Percentiles rank a stretch among this genome's conserved stretches.
Evolutionary conservation across 805 yeast genomes (phyloP).

Genomic region (Vanderwaltozyma verrucispora): DNA sequence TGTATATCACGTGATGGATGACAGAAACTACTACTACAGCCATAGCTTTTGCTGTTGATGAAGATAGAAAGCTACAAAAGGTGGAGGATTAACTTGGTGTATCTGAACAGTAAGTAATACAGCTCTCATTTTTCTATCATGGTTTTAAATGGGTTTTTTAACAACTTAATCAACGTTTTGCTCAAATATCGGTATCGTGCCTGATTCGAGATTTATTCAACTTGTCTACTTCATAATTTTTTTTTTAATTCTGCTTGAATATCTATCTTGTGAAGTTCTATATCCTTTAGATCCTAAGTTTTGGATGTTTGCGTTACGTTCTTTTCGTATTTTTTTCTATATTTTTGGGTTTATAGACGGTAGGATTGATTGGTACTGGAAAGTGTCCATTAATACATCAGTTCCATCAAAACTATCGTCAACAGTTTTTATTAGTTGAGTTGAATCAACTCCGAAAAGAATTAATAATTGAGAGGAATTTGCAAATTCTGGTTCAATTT

Average conservation of each 20-base stretch:
- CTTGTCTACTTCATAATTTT: not conserved
- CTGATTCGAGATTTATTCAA: too few species aligned
- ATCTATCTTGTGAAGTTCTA: not conserved
- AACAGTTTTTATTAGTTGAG: conserved; percentile 37
- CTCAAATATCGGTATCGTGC: too few species aligned
- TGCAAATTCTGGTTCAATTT: conserved; percentile 8
- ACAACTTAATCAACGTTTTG: too few species aligned
- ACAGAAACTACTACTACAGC: too few species aligned
- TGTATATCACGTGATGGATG: too few species aligned
- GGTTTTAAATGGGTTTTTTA: too few species aligned
- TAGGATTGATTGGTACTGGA: not conserved
- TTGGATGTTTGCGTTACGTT: not conserved
- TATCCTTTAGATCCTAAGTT: not conserved
- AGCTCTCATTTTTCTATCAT: too few species aligned
- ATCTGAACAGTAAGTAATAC: too few species aligned
- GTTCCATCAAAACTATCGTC: conserved; percentile 21
- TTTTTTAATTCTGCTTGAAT: not conserved
- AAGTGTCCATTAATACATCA: not conserved
- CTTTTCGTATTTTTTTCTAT: not conserved
- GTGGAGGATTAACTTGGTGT: too few species aligned
- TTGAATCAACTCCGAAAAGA: conserved; percentile 43
- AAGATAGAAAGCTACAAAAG: too few species aligned
- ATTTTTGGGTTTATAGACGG: not conserved
- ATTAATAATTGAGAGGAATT: conserved; percentile 26
- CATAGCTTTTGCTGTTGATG: too few species aligned